A percentile compares a stretch with the other conserved stretches of the same genome.
phyloP scores from a whole-genome alignment of 2,329 filamentous ascomycete species.

The Neophaeococcomyces mojaviensis region DNA sequence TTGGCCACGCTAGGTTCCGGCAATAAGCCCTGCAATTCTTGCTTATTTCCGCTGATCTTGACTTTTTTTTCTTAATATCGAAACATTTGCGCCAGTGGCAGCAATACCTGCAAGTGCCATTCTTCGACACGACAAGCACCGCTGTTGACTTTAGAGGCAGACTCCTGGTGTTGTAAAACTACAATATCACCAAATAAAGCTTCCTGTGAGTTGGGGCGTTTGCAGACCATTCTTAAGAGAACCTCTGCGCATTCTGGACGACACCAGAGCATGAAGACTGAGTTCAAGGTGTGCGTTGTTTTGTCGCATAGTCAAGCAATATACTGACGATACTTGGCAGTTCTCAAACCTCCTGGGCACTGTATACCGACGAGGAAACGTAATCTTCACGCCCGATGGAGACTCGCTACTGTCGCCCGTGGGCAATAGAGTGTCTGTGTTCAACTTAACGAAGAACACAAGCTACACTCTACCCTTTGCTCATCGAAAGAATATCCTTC shows the following conservation, averaged over 20 bases:
- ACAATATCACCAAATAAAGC: too few species aligned
- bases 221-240: too few species aligned
- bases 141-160: too few species aligned
- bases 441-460: constrained; percentile 76
- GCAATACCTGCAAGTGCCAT: constrained; percentile 6
- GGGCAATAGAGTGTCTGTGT: constrained; percentile 90
- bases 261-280: constrained; percentile 75
- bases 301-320: neutral
- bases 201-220: too few species aligned
- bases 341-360: constrained; percentile 98
- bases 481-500: constrained; percentile 86
- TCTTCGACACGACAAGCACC: too few species aligned
- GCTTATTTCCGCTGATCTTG: constrained; percentile 1
- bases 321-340: constrained; percentile 40
- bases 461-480: constrained; percentile 58
- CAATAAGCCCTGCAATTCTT: too few species aligned
- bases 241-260: too few species aligned
- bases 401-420: constrained; percentile 93
- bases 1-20: neutral
- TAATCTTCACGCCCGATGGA: constrained; percentile 93
- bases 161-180: too few species aligned
- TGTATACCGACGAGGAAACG: constrained; percentile 95
- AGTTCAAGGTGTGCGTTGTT: constrained; percentile 69
- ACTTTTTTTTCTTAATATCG: constrained; percentile 8
- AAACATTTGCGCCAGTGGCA: constrained; percentile 2